Evolutionary conservation across 345 rosid species (phyloP).

Genomic region (Gossypium thurberi): DNA sequence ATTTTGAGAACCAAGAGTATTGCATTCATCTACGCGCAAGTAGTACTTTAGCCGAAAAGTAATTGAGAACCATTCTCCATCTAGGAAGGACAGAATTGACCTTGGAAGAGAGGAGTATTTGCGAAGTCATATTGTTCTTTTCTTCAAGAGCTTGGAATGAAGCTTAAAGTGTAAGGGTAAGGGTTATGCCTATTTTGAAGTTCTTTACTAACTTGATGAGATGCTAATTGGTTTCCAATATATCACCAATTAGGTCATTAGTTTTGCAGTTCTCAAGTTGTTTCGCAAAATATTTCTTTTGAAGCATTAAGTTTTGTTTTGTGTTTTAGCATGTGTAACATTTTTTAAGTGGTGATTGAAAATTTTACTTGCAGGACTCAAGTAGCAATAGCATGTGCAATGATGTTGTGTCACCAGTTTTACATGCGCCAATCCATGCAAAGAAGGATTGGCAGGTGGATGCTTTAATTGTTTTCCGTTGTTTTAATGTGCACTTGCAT

Average conservation of each 20-base stretch:
- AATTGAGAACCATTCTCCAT: too few species aligned
- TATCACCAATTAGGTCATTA: background rate
- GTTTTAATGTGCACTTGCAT: background rate
- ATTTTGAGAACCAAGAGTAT: too few species aligned
- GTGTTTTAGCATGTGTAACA: background rate
- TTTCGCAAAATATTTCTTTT: background rate
- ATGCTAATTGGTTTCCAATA: background rate
- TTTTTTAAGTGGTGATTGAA: conserved; percentile 17
- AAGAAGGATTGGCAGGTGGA: conserved; percentile 57
- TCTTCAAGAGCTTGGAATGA: conserved; percentile 51
- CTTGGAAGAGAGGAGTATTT: too few species aligned
- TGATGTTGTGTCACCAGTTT: conserved; percentile 59
- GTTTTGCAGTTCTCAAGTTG: background rate
- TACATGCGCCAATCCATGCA: conserved; percentile 52
- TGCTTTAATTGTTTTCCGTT: background rate
- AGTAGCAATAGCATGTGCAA: conserved; percentile 46
- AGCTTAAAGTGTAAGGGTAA: conserved; percentile 50
- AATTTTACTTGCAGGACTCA: conserved; percentile 44
- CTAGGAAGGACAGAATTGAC: too few species aligned
- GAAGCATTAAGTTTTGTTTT: background rate
- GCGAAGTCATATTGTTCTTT: conserved; percentile 45
- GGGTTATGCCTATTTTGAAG: background rate
- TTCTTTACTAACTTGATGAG: background rate
- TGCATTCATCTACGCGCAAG: too few species aligned
- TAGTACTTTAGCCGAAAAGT: too few species aligned